Evolutionary conservation across 805 yeast genomes (phyloP).

Genomic region (Candida xiaguanensis): DNA sequence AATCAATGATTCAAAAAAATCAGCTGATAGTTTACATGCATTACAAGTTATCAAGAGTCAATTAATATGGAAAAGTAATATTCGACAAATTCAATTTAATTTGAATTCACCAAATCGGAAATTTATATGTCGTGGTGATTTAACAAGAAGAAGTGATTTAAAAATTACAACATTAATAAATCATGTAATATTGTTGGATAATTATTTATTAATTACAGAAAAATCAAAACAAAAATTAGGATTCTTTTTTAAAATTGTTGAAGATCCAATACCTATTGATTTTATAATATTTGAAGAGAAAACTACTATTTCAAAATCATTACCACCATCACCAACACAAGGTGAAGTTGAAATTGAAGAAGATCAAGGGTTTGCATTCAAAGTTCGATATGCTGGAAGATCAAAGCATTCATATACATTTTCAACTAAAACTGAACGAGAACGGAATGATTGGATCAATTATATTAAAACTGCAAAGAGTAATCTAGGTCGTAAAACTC

Average conservation of each 20-base stretch:
- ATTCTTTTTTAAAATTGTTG: conserved; percentile 40
- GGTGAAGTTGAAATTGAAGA: conserved; percentile 1
- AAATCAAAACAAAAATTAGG: conserved; percentile 34
- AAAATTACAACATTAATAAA: conserved; percentile 52
- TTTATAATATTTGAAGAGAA: conserved; percentile 49
- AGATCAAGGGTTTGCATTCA: conserved; percentile 42
- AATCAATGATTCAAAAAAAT: conserved; percentile 60
- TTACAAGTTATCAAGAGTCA: conserved; percentile 51
- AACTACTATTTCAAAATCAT: conserved; percentile 15
- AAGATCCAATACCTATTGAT: conserved; percentile 60
- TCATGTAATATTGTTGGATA: conserved; percentile 63
- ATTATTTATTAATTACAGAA: conserved; percentile 65
- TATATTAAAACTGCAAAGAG: conserved; percentile 35
- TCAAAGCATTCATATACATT: conserved; percentile 57
- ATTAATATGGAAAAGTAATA: conserved; percentile 48
- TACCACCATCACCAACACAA: conserved; percentile 5
- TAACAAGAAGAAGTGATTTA: conserved; percentile 60
- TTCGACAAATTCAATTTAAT: conserved; percentile 46
- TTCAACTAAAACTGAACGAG: conserved; percentile 43
- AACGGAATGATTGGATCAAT: conserved; percentile 56
- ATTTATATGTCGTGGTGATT: conserved; percentile 55
- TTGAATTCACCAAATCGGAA: conserved; percentile 53
- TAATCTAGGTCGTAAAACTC: conserved; percentile 24
- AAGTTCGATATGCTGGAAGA: conserved; percentile 51
- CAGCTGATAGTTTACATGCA: conserved; percentile 56